Percentiles rank a stretch among this genome's conserved stretches.
These are phyloP conservation scores for Backusella morwellensis DNA, from an alignment of 192 early-diverging fungal genomes.

Conservation along the genomic window DNA sequence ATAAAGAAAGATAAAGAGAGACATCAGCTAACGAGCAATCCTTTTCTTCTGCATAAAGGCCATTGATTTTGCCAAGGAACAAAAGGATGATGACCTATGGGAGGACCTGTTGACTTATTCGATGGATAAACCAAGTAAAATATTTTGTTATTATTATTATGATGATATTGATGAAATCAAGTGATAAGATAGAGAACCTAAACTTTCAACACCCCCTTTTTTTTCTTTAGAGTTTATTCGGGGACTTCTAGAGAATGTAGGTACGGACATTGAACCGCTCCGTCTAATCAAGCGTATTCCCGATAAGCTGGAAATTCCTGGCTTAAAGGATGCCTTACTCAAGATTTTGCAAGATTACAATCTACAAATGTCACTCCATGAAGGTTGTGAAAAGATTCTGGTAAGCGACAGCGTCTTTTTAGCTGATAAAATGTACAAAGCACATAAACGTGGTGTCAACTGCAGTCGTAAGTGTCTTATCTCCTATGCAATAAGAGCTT, in stretches of 20 bases:
- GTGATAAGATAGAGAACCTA: not conserved
- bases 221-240: conserved; percentile 76
- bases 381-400: conserved; percentile 91
- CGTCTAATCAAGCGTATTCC: conserved; percentile 80
- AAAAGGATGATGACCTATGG: conserved; percentile 95
- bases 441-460: conserved; percentile 66
- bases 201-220: not conserved
- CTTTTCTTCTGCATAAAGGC: conserved; percentile 49
- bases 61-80: conserved; percentile 98
- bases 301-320: conserved; percentile 74
- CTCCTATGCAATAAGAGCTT: not conserved
- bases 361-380: conserved; percentile 84
- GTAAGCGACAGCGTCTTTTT: conserved; percentile 83
- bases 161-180: conserved; percentile 14
- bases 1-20: not conserved
- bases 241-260: conserved; percentile 87
- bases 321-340: conserved; percentile 76
- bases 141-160: not conserved
- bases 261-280: conserved; percentile 83
- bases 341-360: conserved; percentile 92
- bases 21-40: not conserved
- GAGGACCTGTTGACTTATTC: conserved; percentile 92
- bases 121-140: conserved; percentile 90
- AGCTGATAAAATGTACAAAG: conserved; percentile 62
- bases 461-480: conserved; percentile 41